Conservation (phyloP, 140 eudicot genomes). For the Cichorium intybus region DNA sequence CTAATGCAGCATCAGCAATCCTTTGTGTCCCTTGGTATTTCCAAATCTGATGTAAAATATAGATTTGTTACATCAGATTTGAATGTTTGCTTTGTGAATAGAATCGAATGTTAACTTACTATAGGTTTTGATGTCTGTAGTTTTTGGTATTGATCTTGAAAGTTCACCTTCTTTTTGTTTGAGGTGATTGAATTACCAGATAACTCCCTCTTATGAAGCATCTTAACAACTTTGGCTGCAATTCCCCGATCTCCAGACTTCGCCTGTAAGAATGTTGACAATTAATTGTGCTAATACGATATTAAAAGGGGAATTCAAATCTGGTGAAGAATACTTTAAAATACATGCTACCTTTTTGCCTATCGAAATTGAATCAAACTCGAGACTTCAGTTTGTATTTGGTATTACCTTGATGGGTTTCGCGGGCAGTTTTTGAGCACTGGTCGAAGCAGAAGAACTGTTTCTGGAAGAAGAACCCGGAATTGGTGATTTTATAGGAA, state of each 20-base stretch:
- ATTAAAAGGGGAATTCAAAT: not conserved
- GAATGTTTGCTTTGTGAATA: not conserved
- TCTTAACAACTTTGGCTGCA: constrained; percentile 34
- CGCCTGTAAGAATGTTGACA: constrained; percentile 33
- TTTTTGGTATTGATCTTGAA: constrained; percentile 55
- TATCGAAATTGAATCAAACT: too few species aligned
- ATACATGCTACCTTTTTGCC: too few species aligned
- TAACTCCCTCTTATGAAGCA: constrained; percentile 68
- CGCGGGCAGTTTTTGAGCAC: constrained; percentile 26
- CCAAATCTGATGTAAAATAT: constrained; percentile 50
- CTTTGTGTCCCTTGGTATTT: constrained; percentile 51
- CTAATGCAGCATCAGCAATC: constrained; percentile 55
- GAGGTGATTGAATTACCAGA: constrained; percentile 46
- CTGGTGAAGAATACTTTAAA: too few species aligned
- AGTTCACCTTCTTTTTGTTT: constrained; percentile 47
- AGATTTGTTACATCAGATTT: constrained; percentile 6
- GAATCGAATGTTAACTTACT: constrained; percentile 32
- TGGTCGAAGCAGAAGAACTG: constrained; percentile 25
- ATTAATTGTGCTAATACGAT: not conserved
- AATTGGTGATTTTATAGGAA: constrained; percentile 69
- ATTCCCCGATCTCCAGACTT: not conserved
- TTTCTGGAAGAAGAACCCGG: constrained; percentile 67
- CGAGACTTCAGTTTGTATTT: too few species aligned
- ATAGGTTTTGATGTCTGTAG: constrained; percentile 57
- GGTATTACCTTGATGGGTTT: constrained; percentile 34